Evolutionary conservation across 768 basidiomycete genomes (phyloP), one percentile per base, ranked within the genome.

Genomic region (Leccinum sublutescens): DNA sequence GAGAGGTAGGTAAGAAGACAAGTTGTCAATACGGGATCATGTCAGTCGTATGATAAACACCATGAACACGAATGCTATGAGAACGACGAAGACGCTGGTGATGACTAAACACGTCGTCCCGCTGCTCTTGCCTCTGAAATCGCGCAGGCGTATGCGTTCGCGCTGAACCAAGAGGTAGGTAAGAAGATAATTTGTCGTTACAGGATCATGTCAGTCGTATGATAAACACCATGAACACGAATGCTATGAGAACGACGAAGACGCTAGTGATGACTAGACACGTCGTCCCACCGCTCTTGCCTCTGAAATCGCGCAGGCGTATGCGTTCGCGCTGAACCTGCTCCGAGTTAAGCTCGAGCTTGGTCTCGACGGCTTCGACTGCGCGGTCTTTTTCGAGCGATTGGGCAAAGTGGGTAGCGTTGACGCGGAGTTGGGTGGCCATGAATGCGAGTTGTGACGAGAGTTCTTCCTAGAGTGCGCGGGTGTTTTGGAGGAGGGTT

Each of bases 341-440:
- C 11, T 80, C 85, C 60, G 80, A 82, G 74, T 92, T 93, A 23
- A 80, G 79, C 66, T 91, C 91, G 15, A 98, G 67, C 72, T 91
- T 90, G 64, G 81, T 78, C 62, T 87, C 80, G 12, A 91, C 83
- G 10, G 79, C 77, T 31, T 85, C 83, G 2, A 94, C 80, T 0
- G 78, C 77, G 65, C 89, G 85, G 72, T 98, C 95, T 56, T 86
- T 86, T 45, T 77, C 85, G 1, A 98, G 77, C 11, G 85, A 78
- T 4, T 80, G 78, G 5, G 88, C 82, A 69, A 98, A 95, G 65
- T 93, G 85, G 0, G 87, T 70, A 0, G 93, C 87, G 64, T 96
- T 96, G 23, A 84, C 80, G 66, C 90, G 91, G 52, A 98, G 84
- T 69, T 94, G 93, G 10, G 85, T 78, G 1, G 93, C 93, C 95